phyloP scores from a whole-genome alignment of 257 asterid species.

The Solanum gandarillasii region DNA sequence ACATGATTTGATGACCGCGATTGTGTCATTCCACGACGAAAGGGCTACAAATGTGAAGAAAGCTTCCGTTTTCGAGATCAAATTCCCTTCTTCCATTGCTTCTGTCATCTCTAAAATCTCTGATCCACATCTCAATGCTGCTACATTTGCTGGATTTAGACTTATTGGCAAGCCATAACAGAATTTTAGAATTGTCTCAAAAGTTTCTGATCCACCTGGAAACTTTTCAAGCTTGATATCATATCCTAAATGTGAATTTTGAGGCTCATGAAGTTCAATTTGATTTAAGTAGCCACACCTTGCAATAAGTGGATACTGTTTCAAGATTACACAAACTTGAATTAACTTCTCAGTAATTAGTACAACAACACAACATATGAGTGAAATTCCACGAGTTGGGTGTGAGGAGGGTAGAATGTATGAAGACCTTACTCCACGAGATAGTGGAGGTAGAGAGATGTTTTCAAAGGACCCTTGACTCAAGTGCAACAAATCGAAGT shows the following conservation, averaged over 20 bases:
- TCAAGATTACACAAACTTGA: slow-evolving; percentile 6
- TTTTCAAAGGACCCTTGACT: rapidly evolving
- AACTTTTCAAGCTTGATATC: slow-evolving; percentile 52
- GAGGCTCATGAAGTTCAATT: slow-evolving; percentile 22
- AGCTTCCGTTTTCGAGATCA: slow-evolving; percentile 62
- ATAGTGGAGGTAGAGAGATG: neutral
- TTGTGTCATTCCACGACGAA: slow-evolving; percentile 68
- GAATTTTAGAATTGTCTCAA: slow-evolving; percentile 44
- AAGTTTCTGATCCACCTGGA: slow-evolving; percentile 77
- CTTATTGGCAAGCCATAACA: slow-evolving; percentile 54
- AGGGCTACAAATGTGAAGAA: slow-evolving; percentile 76
- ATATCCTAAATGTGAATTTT: slow-evolving; percentile 17
- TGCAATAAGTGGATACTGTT: slow-evolving; percentile 63
- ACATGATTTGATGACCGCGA: slow-evolving; percentile 50
- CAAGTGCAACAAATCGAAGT: neutral
- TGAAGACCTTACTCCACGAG: neutral
- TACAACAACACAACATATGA: neutral
- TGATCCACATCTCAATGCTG: slow-evolving; percentile 68
- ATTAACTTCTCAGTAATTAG: neutral
- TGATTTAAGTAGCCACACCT: slow-evolving; percentile 52
- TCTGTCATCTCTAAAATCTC: slow-evolving; percentile 83
- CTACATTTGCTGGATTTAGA: slow-evolving; percentile 46
- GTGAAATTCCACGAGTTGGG: neutral
- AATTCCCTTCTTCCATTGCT: slow-evolving; percentile 69
- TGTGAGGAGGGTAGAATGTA: neutral